Percentiles rank a stretch among this genome's conserved stretches.
Evolutionary conservation across 257 asterid species (phyloP).

Genomic region (Leonotis leonurus): DNA sequence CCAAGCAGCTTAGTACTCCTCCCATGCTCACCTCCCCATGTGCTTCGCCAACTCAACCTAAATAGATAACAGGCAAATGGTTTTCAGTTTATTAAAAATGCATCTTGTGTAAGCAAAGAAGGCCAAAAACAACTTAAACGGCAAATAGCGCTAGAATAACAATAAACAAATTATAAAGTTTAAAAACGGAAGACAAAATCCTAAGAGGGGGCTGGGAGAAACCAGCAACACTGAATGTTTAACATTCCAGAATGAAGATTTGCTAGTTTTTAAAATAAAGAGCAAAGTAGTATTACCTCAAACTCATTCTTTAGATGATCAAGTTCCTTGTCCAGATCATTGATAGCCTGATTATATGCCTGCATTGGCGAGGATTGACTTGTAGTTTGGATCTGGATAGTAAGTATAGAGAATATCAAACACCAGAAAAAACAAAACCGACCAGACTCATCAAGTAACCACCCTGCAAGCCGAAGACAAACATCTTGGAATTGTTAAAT

Average conservation of each 20-base stretch:
- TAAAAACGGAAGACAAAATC: neutral
- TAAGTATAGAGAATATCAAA: conserved; percentile 8
- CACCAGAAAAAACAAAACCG: neutral
- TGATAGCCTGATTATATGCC: conserved; percentile 95
- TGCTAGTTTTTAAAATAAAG: neutral
- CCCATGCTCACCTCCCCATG: conserved; percentile 20
- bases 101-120: neutral
- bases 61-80: neutral
- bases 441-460: neutral
- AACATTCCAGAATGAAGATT: neutral
- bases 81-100: conserved; percentile 5
- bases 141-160: neutral
- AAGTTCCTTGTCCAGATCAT: conserved; percentile 90
- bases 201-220: neutral
- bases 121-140: neutral
- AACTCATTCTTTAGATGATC: conserved; percentile 79
- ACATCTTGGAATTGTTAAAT: no score
- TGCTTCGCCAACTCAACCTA: conserved; percentile 42
- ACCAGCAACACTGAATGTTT: no score
- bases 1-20: conserved; percentile 23
- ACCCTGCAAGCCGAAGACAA: neutral
- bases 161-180: neutral
- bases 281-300: conserved; percentile 40
- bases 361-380: conserved; percentile 99
- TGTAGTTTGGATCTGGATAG: conserved; percentile 75